A percentile compares a stretch with the other conserved stretches of the same genome.
These are phyloP conservation scores for Brassica cretica DNA, from an alignment of 345 rosid species.

Conservation along the genomic window DNA sequence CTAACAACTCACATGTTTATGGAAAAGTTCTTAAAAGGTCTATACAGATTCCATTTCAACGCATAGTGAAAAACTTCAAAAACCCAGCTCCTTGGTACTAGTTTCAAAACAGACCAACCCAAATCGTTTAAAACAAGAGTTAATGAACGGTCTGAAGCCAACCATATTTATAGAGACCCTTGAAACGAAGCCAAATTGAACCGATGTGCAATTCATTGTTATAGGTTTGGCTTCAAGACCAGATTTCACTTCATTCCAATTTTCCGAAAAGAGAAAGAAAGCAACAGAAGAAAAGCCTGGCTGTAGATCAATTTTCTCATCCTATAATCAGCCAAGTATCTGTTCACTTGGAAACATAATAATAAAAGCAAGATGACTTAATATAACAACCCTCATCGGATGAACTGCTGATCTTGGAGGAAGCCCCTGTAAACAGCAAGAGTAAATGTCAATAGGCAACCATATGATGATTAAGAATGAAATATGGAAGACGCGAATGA, in stretches of 20 bases:
- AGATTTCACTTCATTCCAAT: conserved; percentile 14
- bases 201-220: not conserved
- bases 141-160: not conserved
- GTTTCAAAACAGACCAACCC: conserved; percentile 13
- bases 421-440: conserved; percentile 62
- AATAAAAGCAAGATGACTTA: conserved; percentile 27
- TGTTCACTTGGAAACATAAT: conserved; percentile 19
- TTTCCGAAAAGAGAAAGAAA: not conserved
- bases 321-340: conserved; percentile 16
- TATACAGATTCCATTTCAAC: not conserved
- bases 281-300: conserved; percentile 10
- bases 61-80: conserved; percentile 8
- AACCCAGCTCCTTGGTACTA: conserved; percentile 11
- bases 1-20: conserved; percentile 27
- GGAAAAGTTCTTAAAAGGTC: not conserved
- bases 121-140: not conserved
- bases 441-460: conserved; percentile 16
- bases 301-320: conserved; percentile 5
- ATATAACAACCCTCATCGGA: conserved; percentile 96
- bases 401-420: conserved; percentile 98
- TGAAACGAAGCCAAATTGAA: conserved; percentile 13
- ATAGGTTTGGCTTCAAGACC: conserved; percentile 15
- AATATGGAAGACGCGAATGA: not conserved
- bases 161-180: conserved; percentile 1
- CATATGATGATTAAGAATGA: conserved; percentile 7